These are phyloP conservation scores for Yamadazyma taylorii DNA, from an alignment of 1,139 yeast genomes.

Conservation along the genomic window DNA sequence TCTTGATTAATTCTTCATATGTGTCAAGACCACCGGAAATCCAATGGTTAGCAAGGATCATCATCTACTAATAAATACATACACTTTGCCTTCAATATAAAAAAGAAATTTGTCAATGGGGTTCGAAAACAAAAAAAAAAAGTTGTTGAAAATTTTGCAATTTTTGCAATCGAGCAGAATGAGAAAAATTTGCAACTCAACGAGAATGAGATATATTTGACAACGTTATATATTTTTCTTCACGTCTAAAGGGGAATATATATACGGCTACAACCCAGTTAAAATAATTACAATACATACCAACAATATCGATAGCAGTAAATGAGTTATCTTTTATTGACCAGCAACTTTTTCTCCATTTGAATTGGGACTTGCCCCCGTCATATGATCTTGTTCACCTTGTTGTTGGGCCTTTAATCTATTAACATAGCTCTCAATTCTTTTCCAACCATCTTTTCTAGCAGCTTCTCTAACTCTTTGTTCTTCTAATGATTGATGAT, in stretches of 20 bases:
- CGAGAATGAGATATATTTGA: no score
- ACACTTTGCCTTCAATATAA: not conserved
- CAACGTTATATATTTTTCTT: no score
- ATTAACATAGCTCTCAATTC: slow-evolving; percentile 62
- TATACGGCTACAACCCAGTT: not conserved
- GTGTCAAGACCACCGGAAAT: slow-evolving; percentile 14
- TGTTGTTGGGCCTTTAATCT: slow-evolving; percentile 14
- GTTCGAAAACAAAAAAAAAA: no score
- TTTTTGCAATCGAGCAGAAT: no score
- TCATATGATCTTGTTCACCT: not conserved
- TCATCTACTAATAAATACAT: slow-evolving; percentile 10
- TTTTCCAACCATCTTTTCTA: slow-evolving; percentile 74
- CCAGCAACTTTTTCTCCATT: slow-evolving; percentile 18
- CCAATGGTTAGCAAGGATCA: slow-evolving; percentile 20
- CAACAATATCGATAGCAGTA: not conserved
- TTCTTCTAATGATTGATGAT: slow-evolving; percentile 72
- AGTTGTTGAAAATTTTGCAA: no score
- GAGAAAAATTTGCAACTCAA: no score
- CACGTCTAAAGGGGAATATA: not conserved
- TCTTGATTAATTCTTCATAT: slow-evolving; percentile 23
- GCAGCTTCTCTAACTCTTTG: slow-evolving; percentile 60
- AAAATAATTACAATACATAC: not conserved
- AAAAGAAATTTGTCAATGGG: no score
- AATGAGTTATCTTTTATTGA: slow-evolving; percentile 13
- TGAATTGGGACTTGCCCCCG: not conserved